Evolutionary conservation across 192 early-diverging fungal species (phyloP).

Genomic region (Entophlyctis helioformis): DNA sequence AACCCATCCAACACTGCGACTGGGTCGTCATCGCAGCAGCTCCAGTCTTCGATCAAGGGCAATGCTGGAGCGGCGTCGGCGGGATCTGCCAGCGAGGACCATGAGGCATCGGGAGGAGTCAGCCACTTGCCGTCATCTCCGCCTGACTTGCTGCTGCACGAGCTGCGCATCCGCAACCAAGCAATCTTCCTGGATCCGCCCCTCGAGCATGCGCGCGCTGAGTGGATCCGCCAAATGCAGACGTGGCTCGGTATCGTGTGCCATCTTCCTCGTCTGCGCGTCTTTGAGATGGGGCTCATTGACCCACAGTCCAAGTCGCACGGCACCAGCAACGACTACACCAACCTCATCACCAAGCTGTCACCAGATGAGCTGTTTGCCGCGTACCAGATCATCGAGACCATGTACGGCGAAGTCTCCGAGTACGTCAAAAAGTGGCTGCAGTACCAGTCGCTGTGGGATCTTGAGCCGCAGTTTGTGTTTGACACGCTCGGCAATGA

Average conservation of each 20-base stretch:
- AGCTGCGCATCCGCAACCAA: slow-evolving; percentile 86
- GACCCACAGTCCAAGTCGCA: background rate
- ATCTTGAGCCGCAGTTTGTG: slow-evolving; percentile 80
- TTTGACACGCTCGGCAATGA: slow-evolving; percentile 77
- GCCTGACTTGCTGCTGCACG: slow-evolving; percentile 68
- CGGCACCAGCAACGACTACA: slow-evolving; percentile 7
- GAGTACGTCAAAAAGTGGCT: slow-evolving; percentile 91
- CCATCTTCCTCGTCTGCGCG: slow-evolving; percentile 70
- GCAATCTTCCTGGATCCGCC: slow-evolving; percentile 95
- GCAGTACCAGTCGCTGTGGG: slow-evolving; percentile 97
- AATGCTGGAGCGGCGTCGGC: no score
- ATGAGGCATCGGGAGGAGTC: no score
- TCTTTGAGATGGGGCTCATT: slow-evolving; percentile 73
- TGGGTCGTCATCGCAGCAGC: no score
- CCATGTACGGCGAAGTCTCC: slow-evolving; percentile 58
- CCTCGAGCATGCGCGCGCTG: slow-evolving; percentile 80
- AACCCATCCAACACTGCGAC: no score
- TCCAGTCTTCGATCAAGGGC: no score
- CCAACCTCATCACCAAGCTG: slow-evolving; percentile 45
- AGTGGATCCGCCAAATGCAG: slow-evolving; percentile 85
- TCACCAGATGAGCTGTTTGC: slow-evolving; percentile 51
- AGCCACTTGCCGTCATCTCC: no score
- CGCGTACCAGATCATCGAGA: slow-evolving; percentile 79
- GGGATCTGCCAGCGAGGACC: no score
- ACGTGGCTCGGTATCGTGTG: slow-evolving; percentile 79